Evolutionary conservation across 139 green algal genomes (phyloP).

Genomic region (Volvox africanus): DNA sequence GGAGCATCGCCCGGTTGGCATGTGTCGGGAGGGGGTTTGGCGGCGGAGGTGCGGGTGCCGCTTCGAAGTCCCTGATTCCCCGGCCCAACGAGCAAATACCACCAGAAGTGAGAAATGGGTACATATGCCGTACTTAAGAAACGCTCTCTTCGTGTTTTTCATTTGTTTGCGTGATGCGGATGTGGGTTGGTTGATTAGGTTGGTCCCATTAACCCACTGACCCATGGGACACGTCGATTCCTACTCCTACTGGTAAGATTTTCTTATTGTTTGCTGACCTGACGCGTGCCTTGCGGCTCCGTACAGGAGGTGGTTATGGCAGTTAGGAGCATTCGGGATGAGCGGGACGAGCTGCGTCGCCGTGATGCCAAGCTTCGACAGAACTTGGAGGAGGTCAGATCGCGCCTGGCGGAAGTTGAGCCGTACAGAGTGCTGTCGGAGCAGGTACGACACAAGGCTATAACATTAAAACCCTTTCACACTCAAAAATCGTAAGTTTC

Average conservation of each 20-base stretch:
- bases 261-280: too few species aligned
- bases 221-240: too few species aligned
- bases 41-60: not conserved
- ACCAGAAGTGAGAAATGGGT: not conserved
- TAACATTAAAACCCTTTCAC: too few species aligned
- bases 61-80: not conserved
- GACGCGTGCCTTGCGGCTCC: too few species aligned
- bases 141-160: too few species aligned
- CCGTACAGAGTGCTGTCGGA: constrained; percentile 19
- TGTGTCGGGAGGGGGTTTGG: not conserved
- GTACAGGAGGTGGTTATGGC: constrained; percentile 17
- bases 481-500: too few species aligned
- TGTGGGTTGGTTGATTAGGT: too few species aligned
- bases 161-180: too few species aligned
- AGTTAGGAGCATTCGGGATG: constrained; percentile 38
- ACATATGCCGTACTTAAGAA: too few species aligned
- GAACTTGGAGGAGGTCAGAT: not conserved
- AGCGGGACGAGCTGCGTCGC: constrained; percentile 58
- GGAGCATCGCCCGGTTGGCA: constrained; percentile 6
- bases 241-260: too few species aligned
- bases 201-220: too few species aligned
- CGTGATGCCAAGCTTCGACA: constrained; percentile 25
- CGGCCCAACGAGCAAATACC: constrained; percentile 22
- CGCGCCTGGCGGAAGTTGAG: not conserved
- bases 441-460: not conserved